A percentile compares a stretch with the other conserved stretches of the same genome.
Evolutionary conservation across 1,284 basidiomycete species (phyloP).

Genomic region (Tausonia pullulans): DNA sequence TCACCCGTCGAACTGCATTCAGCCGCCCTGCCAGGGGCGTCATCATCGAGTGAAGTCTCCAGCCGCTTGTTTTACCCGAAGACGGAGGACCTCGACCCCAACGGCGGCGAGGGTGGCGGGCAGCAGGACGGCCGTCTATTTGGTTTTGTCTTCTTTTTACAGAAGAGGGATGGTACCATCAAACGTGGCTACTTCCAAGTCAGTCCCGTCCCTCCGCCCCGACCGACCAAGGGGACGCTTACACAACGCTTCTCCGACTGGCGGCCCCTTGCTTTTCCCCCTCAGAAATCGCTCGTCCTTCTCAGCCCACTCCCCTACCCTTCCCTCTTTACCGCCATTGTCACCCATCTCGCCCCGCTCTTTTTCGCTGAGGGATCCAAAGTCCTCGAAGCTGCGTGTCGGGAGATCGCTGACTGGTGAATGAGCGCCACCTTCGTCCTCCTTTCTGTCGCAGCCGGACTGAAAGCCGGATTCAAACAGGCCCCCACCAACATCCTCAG

Average conservation of each 20-base stretch:
- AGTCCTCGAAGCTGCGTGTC: constrained; percentile 73
- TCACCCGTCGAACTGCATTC: constrained; percentile 17
- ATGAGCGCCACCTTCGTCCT: constrained; percentile 22
- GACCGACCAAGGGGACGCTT: too few relatives aligned
- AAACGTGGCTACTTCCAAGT: constrained; percentile 83
- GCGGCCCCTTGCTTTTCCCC: neutral
- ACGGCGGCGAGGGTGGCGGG: constrained; percentile 44
- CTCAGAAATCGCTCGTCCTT: constrained; percentile 70
- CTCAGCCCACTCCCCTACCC: constrained; percentile 75
- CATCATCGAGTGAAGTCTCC: neutral
- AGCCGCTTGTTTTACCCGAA: constrained; percentile 17
- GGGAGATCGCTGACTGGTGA: constrained; percentile 76
- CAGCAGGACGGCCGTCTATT: constrained; percentile 40
- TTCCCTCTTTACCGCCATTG: constrained; percentile 60
- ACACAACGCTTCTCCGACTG: neutral
- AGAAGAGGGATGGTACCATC: constrained; percentile 53
- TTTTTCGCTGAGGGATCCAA: constrained; percentile 62
- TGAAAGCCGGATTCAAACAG: neutral
- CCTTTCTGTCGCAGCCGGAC: too few relatives aligned
- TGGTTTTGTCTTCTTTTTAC: constrained; percentile 72
- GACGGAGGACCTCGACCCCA: constrained; percentile 31
- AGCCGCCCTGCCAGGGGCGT: neutral
- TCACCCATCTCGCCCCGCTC: constrained; percentile 60
- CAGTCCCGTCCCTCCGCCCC: constrained; percentile 18
- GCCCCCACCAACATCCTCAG: constrained; percentile 15